phyloP scores from a whole-genome alignment of 2,329 filamentous ascomycete genomes.

The Neocucurbitaria cava region DNA sequence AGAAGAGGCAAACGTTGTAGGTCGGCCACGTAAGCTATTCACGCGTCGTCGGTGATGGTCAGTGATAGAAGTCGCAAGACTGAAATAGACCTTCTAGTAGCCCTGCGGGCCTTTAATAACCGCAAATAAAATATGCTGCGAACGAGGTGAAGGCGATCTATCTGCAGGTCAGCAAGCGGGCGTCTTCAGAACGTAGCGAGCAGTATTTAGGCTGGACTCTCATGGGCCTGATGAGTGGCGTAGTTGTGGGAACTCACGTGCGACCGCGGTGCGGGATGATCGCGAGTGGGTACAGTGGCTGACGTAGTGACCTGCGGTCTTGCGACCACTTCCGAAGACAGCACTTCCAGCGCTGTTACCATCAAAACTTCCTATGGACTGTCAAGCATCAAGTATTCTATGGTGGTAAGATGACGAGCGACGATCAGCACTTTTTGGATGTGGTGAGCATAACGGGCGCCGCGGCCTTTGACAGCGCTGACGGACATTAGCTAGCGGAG shows the following conservation, averaged over 20 bases:
- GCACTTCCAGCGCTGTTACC: constrained; percentile 3
- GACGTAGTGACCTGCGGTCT: constrained; percentile 13
- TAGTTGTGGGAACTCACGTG: constrained; percentile 9
- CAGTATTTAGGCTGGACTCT: constrained; percentile 13
- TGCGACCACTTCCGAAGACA: constrained; percentile 8
- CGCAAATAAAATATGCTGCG: constrained; percentile 10
- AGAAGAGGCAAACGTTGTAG: constrained; percentile 19
- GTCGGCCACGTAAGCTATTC: constrained; percentile 36
- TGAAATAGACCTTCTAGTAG: constrained; percentile 6
- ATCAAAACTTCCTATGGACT: neutral
- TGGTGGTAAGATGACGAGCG: constrained; percentile 70
- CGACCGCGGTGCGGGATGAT: constrained; percentile 9
- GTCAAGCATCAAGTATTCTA: neutral
- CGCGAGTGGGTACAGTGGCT: constrained; percentile 17
- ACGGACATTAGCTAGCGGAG: constrained; percentile 58
- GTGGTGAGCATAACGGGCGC: constrained; percentile 62
- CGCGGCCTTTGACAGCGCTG: constrained; percentile 8
- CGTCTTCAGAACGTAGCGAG: constrained; percentile 12
- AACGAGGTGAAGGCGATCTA: constrained; percentile 12
- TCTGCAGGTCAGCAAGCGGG: constrained; percentile 23
- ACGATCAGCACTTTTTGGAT: constrained; percentile 80
- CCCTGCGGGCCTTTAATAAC: constrained; percentile 4
- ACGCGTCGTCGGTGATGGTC: constrained; percentile 24
- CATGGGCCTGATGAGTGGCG: neutral
- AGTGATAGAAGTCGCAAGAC: constrained; percentile 16